Evolutionary conservation across 1,139 yeast species (phyloP).

Genomic region (Protomyces gravidus): DNA sequence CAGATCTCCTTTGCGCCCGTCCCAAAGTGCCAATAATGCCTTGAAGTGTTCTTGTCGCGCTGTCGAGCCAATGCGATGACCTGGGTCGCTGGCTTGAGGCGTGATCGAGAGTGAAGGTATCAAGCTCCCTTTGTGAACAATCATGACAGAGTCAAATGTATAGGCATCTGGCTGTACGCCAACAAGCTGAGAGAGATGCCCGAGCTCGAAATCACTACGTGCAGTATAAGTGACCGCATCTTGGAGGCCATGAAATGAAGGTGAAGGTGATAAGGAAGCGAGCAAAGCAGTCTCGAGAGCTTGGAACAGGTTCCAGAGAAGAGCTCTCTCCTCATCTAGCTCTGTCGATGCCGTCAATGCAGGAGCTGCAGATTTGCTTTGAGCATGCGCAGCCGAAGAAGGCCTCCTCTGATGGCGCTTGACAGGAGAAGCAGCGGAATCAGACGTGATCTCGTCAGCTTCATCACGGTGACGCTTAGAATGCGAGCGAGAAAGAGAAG

Average conservation of each 20-base stretch:
- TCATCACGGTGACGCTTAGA: background rate
- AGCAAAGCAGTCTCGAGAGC: constrained; percentile 24
- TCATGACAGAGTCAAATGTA: constrained; percentile 8
- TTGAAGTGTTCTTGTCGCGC: constrained; percentile 10
- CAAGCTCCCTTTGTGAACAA: constrained; percentile 4
- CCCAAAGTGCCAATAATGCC: background rate
- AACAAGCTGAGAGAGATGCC: constrained; percentile 4
- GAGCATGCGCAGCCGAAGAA: background rate
- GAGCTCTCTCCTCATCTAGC: background rate
- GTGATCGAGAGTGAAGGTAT: constrained; percentile 18
- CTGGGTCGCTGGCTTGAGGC: background rate
- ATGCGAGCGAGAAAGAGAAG: background rate
- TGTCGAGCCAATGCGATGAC: background rate
- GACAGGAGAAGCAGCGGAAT: background rate
- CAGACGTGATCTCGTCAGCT: background rate
- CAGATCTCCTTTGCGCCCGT: background rate
- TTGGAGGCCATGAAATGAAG: constrained; percentile 12
- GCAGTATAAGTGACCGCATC: constrained; percentile 17
- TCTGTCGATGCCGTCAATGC: background rate
- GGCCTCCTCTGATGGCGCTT: background rate
- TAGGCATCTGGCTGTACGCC: constrained; percentile 14
- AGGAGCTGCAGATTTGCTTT: background rate
- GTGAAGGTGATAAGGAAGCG: constrained; percentile 5
- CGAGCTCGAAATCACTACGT: constrained; percentile 3
- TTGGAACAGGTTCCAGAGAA: constrained; percentile 6